phyloP scores from a whole-genome alignment of 148 eudicot genomes.

The Rhododendron ovatum region DNA sequence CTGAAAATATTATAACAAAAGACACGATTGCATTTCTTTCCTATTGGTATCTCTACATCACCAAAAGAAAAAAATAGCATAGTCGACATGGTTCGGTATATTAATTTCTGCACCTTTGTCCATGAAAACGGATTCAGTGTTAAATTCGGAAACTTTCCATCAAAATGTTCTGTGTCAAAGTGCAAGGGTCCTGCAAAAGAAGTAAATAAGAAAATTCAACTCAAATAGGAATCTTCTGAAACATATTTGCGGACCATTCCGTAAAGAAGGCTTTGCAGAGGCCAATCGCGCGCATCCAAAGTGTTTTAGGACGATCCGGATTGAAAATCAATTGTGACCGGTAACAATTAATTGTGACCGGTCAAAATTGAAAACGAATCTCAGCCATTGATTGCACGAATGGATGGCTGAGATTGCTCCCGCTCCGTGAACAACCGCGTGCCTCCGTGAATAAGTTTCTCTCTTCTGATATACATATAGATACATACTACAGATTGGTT shows the following conservation, averaged over 20 bases:
- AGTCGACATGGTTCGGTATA: not conserved
- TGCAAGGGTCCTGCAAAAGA: conserved; percentile 5
- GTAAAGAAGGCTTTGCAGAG: too few species aligned
- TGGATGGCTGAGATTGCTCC: too few species aligned
- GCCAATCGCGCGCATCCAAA: too few species aligned
- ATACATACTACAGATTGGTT: not conserved
- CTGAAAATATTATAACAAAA: not conserved
- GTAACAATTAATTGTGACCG: too few species aligned
- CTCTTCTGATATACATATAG: too few species aligned
- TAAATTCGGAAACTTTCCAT: not conserved
- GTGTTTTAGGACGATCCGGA: too few species aligned
- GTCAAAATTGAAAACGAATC: too few species aligned
- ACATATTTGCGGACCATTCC: too few species aligned
- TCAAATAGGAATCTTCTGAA: not conserved
- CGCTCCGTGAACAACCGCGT: too few species aligned
- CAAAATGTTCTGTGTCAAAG: conserved; percentile 1
- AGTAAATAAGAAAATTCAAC: not conserved
- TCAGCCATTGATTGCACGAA: too few species aligned
- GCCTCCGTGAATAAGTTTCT: too few species aligned
- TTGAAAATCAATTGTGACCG: too few species aligned
- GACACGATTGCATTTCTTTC: not conserved
- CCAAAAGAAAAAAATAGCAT: not conserved
- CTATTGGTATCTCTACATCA: not conserved
- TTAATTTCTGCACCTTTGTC: conserved; percentile 6
- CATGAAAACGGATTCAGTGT: conserved; percentile 16